Base-by-base conservation (phyloP, 345 rosid species). In the Camelina hispida region DNA sequence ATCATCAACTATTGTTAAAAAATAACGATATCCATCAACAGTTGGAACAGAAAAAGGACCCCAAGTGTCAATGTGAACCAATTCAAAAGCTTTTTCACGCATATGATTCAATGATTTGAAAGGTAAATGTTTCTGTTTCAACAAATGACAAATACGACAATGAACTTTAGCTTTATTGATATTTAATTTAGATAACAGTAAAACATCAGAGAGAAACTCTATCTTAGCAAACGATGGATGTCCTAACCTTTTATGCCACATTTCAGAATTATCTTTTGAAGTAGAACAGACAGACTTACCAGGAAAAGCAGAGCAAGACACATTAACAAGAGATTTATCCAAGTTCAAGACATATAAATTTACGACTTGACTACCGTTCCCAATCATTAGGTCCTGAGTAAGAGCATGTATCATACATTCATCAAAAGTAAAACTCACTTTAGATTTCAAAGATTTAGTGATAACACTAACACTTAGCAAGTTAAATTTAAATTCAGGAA, bases 181-280 rank as follows among this genome's bases (percentile, higher is more conserved):
- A 1, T 17, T 50, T 1, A 9, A 2, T 17, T 50, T 48, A 2
- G 22, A 8, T 3, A 50, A 3, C 23, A 50, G 0, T 2, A 50
- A 9, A 1, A 50, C 13, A 50, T 50, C 54, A 17, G 25, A 51
- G 0, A 9, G 4, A 18, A 6, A 9, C 11, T 51, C 7, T 3
- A 51, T 18, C 1, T 51, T 51, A 51, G 14, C 14, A 4, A 3
- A 3, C 1, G 7, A 51, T 9, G 3, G 28, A 18, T 51, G 14
- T 18, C 28, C 55, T 51, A 20, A 17, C 0, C 14, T 20, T 0
- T 18, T 51, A 1, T 51, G 14, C 28, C 25, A 51, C 3, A 6
- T 52, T 0, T 1, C 3, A 0, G 56, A 4, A 22, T 20, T 14
- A 0, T 18, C 0, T 0, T 20, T 18, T 1, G 20, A 1, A 0